Evolutionary conservation across 2,329 filamentous ascomycete species (phyloP).

Genomic region (Curvularia sp.): DNA sequence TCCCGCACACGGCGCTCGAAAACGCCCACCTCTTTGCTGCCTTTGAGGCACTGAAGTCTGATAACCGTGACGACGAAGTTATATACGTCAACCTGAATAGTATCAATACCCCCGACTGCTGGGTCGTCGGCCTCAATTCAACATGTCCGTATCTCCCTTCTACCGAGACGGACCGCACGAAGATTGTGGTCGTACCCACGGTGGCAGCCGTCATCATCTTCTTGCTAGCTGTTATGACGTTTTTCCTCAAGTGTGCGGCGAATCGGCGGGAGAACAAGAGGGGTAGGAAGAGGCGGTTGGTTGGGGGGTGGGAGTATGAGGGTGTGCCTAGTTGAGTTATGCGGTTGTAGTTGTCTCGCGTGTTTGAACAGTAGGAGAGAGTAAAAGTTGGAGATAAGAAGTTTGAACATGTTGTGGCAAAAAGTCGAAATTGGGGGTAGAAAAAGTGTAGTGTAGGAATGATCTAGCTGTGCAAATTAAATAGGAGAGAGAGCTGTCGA

Average conservation of each 20-base stretch:
- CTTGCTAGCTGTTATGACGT: constrained; percentile 64
- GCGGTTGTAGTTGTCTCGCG: background rate
- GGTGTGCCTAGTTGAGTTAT: constrained; percentile 61
- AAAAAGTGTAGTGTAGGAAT: background rate
- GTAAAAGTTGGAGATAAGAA: background rate
- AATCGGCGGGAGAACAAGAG: constrained; percentile 63
- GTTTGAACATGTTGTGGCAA: background rate
- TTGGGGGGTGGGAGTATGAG: constrained; percentile 70
- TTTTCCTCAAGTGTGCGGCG: constrained; percentile 70
- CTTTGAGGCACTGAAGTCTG: constrained; percentile 16
- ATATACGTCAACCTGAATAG: constrained; percentile 69
- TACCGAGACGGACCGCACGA: constrained; percentile 52
- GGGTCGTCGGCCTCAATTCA: constrained; percentile 63
- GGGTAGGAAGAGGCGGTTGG: constrained; percentile 56
- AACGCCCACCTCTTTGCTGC: constrained; percentile 62
- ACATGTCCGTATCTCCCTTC: constrained; percentile 65
- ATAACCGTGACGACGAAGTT: constrained; percentile 16
- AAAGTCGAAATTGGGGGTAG: too few species aligned
- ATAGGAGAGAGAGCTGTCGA: background rate
- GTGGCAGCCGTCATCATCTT: constrained; percentile 69
- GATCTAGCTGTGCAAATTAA: background rate
- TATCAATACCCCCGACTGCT: constrained; percentile 63
- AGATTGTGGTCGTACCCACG: constrained; percentile 65
- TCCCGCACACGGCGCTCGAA: constrained; percentile 68
- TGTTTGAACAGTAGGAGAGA: background rate